Evolutionary conservation across 2,329 filamentous ascomycete species (phyloP), one percentile per base, ranked within the genome.

Genomic region (Pseudofabraea citricarpa): DNA sequence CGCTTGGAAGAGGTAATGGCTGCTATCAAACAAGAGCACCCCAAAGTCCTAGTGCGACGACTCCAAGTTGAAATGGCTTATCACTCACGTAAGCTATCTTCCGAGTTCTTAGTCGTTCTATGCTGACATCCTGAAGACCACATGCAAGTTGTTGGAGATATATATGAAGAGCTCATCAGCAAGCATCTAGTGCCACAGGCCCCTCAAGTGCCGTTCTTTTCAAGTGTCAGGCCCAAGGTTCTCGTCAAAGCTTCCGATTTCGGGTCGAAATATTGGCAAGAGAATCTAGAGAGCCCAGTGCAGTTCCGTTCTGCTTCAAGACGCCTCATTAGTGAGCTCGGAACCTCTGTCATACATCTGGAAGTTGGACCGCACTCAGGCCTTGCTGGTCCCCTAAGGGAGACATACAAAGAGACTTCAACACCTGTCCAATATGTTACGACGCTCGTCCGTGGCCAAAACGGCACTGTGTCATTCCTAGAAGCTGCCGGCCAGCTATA

Each of bases 251-350:
- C 24, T 13, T 27, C 18, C 4, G 16, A 5, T 44, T 57, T 8
- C 50, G 69, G 1, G 53, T 55, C n/a, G 50, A 55, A 1, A 38
- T 74, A 74, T 49, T 74, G 71, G 71, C 56, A 58, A 4, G 49
- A 57, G 6, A 74, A 74, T 41, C 51, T 74, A 50, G 58, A 65
- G 1, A 65, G 62, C 1, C 63, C 63, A 1, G 71, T 74, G 10
- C 57, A 63, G 4, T 74, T 69, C 45, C 49, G 61, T 13, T 49
- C 55, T 3, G 70, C 68, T 0, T 46, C 73, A 20, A 21, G 23
- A 10, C 7, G 4, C 4, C 35, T 36, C 13, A 6, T 36, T 6
- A 50, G 60, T 13, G 50, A 54, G 4, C 69, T 67, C 0, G 48
- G 72, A 16, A 16, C 24, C 4, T 24, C 19, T 19, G 15, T 45